These are phyloP conservation scores for Tolypocladium amazonense DNA, from an alignment of 2,329 filamentous ascomycete genomes.

Conservation along the genomic window DNA sequence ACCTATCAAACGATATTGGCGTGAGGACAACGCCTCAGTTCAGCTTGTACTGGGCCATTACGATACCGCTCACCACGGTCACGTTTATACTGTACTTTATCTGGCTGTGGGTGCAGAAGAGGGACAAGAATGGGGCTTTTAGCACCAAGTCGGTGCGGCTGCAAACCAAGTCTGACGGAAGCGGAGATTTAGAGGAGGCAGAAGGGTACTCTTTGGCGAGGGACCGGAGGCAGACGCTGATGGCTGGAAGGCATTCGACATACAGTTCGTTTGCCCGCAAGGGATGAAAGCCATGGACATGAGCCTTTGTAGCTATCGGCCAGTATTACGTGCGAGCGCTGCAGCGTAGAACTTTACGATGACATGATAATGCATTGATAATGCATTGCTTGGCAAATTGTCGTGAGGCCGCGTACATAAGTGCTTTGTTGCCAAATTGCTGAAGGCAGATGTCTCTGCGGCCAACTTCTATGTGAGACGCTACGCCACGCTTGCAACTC, in stretches of 20 bases:
- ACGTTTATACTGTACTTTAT: conserved; percentile 24
- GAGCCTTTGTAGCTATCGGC: neutral
- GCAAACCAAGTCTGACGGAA: neutral
- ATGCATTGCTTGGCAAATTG: too few species aligned
- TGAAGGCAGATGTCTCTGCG: neutral
- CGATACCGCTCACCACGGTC: conserved; percentile 24
- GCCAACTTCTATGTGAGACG: neutral
- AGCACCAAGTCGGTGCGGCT: neutral
- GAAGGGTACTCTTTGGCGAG: conserved; percentile 1
- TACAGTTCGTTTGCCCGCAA: neutral
- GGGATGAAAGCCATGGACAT: neutral
- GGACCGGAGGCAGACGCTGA: conserved; percentile 1
- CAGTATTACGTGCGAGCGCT: neutral
- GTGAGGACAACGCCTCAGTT: conserved; percentile 24
- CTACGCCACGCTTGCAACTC: neutral
- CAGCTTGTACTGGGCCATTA: conserved; percentile 28
- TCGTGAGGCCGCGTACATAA: too few species aligned
- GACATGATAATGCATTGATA: too few species aligned
- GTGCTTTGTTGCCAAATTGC: too few species aligned
- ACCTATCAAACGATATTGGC: conserved; percentile 11
- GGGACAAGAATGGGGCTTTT: conserved; percentile 7
- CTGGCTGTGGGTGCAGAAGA: conserved; percentile 20
- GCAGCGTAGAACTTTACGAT: neutral
- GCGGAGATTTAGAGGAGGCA: neutral
- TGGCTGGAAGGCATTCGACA: neutral